Conservation (phyloP, 345 rosid species). For the Murraya paniculata region DNA sequence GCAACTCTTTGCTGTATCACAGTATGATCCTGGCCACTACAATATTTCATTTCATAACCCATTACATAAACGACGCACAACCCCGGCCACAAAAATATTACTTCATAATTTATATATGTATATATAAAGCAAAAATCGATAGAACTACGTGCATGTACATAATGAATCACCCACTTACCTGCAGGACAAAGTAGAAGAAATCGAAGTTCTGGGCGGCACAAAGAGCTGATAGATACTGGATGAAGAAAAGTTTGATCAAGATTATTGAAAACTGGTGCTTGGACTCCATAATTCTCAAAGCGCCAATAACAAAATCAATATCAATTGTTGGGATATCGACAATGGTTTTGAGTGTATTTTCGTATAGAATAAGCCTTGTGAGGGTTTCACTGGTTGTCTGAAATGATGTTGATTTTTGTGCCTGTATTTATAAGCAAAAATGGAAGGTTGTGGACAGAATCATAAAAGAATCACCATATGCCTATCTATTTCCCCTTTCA, state of each 20-base stretch:
- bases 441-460: conserved; percentile 16
- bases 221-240: conserved; percentile 32
- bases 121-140: no score
- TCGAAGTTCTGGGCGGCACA: conserved; percentile 67
- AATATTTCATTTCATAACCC: neutral
- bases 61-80: neutral
- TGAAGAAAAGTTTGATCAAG: conserved; percentile 30
- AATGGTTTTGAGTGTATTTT: no score
- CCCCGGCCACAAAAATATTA: neutral
- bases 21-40: conserved; percentile 97
- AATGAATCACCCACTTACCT: conserved; percentile 34
- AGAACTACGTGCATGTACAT: no score
- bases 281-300: conserved; percentile 29
- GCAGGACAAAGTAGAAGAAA: conserved; percentile 97
- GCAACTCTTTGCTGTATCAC: conserved; percentile 64
- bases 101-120: no score
- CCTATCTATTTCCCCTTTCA: neutral
- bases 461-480: neutral
- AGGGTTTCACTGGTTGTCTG: neutral
- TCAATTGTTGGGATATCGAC: no score
- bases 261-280: neutral
- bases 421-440: conserved; percentile 19
- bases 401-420: neutral
- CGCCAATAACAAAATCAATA: neutral
- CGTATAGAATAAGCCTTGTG: no score